Evolutionary conservation across 2,329 filamentous ascomycete species (phyloP), one percentile per base, ranked within the genome.

Genomic region (Fusarium mexicanum): DNA sequence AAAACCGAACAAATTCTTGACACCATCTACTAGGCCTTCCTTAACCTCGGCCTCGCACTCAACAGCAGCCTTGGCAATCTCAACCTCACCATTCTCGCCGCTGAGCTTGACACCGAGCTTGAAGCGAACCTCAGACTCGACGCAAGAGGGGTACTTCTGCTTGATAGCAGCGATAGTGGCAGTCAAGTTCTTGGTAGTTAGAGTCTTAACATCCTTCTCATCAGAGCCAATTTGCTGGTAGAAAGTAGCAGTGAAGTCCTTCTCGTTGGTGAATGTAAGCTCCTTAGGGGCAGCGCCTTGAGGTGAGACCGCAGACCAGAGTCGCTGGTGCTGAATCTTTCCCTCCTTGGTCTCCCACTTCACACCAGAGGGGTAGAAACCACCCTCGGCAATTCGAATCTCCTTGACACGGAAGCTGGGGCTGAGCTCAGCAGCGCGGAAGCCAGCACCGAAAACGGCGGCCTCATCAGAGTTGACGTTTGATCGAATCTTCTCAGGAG

Each of bases 391-490:
- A 59, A 93, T 90, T 67, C 93, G 89, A 75, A 99, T 99, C 80
- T 98, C 96, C 88, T 98, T 99, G 80, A 99, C 96, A 71, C 95
- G 92, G 91, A 99, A 99, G 81, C 93, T 96, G 46, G 96, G 95
- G 84, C 94, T 98, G 67, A 99, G 88, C 77, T 94, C 91, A 60
- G 96, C 96, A 58, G 94, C 96, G 80, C 95, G 94, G 88, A 99
- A 98, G 35, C 93, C 95, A 63, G 96, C 96, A 77, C 96, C 96
- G 82, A 98, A 97, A 16, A 97, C 96, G 58, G 96, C 96, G 31
- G 96, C 93, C 84, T 99, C 96, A 79, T 99, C 96, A 17, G 96
- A 93, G 85, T 99, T 99, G 80, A 99, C 96, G 78, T 97, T 99
- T 79, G 92, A 93, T 74, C 95, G 92, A 68, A 99, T 87, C 86